phyloP scores from a whole-genome alignment of 257 asterid genomes.

The Henckelia pumila region DNA sequence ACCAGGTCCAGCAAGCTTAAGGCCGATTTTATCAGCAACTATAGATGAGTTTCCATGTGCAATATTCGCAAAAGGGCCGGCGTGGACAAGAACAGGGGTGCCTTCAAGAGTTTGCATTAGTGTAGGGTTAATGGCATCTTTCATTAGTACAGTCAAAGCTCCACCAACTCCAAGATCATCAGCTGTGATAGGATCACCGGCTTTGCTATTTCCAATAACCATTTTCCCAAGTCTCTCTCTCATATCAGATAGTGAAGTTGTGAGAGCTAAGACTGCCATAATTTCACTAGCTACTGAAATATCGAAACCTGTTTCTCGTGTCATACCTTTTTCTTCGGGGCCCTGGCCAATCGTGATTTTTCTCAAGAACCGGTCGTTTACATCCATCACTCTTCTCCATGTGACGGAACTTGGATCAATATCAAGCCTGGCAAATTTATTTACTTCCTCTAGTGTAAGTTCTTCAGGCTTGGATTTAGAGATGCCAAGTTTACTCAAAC shows the following conservation, averaged over 20 bases:
- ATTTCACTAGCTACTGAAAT: conserved; percentile 96
- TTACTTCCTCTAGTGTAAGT: conserved; percentile 79
- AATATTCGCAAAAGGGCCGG: conserved; percentile 95
- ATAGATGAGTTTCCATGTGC: conserved; percentile 97
- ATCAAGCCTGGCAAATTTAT: conserved; percentile 87
- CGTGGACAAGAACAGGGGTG: conserved; percentile 91
- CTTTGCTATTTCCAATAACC: conserved; percentile 94
- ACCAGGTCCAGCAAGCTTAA: conserved; percentile 91
- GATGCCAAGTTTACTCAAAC: conserved; percentile 79
- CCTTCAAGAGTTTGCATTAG: conserved; percentile 98
- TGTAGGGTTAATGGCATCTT: conserved; percentile 94
- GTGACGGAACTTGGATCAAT: conserved; percentile 84
- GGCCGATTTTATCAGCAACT: conserved; percentile 88
- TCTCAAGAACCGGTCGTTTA: conserved; percentile 91
- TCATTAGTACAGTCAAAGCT: conserved; percentile 89
- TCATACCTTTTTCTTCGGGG: conserved; percentile 98
- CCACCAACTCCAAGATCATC: conserved; percentile 98
- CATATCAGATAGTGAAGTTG: conserved; percentile 88
- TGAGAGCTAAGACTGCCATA: conserved; percentile 97
- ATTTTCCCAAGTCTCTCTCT: conserved; percentile 95
- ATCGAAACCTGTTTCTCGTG: conserved; percentile 92
- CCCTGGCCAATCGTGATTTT: conserved; percentile 89
- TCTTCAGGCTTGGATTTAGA: conserved; percentile 78
- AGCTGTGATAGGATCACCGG: conserved; percentile 91
- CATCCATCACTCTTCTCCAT: conserved; percentile 98